Evolutionary conservation across 352 stramenopile species (phyloP).

Genomic region (Phytophthora agathidicida): DNA sequence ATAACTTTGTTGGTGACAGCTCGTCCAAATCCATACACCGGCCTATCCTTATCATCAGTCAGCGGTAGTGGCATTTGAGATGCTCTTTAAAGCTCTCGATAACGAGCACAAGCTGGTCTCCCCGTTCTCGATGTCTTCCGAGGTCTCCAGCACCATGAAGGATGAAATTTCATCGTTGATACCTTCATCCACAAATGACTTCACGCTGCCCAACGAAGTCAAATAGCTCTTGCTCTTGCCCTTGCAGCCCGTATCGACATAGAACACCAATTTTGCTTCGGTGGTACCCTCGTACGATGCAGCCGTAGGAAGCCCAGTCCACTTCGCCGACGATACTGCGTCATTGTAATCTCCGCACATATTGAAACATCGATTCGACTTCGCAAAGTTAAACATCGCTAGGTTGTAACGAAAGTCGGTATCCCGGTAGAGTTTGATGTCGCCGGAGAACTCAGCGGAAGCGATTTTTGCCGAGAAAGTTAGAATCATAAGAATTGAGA

Average conservation of each 20-base stretch:
- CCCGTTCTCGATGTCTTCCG: slow-evolving; percentile 8
- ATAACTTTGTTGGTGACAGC: no score
- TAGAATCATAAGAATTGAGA: no score
- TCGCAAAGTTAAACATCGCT: slow-evolving; percentile 8
- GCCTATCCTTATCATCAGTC: no score
- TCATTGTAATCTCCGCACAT: slow-evolving; percentile 16
- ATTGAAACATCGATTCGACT: slow-evolving; percentile 28
- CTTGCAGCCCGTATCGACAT: slow-evolving; percentile 5
- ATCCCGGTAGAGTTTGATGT: slow-evolving; percentile 20
- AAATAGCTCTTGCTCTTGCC: slow-evolving; percentile 16
- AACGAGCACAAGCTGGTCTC: slow-evolving; percentile 3
- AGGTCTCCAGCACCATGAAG: slow-evolving; percentile 25
- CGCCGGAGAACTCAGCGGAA: slow-evolving; percentile 2
- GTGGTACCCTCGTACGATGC: slow-evolving; percentile 5
- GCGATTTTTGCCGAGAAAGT: not conserved
- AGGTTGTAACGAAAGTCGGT: slow-evolving; percentile 14
- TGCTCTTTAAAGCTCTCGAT: slow-evolving; percentile 2
- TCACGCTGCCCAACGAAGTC: not conserved
- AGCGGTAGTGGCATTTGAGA: no score
- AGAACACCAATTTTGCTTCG: slow-evolving; percentile 18
- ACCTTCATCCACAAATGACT: slow-evolving; percentile 10
- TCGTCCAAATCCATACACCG: no score
- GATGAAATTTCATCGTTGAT: slow-evolving; percentile 21
- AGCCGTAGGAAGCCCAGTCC: slow-evolving; percentile 10
- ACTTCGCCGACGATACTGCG: slow-evolving; percentile 22